Conservation (phyloP, 23 red algal genomes). For the Porphyridium purpureum region DNA sequence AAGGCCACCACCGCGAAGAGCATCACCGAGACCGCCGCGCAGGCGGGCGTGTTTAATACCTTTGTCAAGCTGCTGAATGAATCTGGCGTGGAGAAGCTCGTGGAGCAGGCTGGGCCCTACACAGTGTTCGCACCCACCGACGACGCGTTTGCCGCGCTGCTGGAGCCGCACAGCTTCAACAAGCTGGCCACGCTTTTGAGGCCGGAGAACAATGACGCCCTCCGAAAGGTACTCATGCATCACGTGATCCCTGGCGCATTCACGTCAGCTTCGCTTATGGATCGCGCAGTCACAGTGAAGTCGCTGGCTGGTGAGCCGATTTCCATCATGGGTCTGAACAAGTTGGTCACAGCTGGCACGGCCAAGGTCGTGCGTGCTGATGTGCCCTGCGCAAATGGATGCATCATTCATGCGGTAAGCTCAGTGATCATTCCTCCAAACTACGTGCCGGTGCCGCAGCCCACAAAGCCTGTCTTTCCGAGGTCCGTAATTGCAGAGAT, state of each 20-base stretch:
- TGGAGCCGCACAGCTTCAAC: conserved; percentile 31
- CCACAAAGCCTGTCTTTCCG: conserved; percentile 5
- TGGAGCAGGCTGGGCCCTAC: conserved; percentile 32
- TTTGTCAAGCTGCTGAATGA: conserved; percentile 18
- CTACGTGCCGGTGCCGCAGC: conserved; percentile 13
- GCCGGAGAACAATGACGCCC: conserved; percentile 23
- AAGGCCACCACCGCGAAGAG: conserved; percentile 8
- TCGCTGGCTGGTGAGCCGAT: conserved; percentile 13
- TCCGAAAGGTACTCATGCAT: conserved; percentile 24
- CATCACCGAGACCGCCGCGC: conserved; percentile 26
- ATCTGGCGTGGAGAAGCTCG: conserved; percentile 31
- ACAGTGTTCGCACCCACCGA: conserved; percentile 44
- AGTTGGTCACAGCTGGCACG: conserved; percentile 34
- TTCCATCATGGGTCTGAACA: conserved; percentile 27
- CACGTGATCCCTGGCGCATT: conserved; percentile 19
- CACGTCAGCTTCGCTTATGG: conserved; percentile 2
- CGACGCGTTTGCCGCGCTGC: conserved; percentile 23
- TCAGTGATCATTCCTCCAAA: conserved; percentile 17
- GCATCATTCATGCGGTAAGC: conserved; percentile 39
- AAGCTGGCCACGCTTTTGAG: conserved; percentile 16
- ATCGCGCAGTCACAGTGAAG: conserved; percentile 2
- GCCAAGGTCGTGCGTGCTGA: conserved; percentile 37
- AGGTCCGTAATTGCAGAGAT: conserved; percentile 21
- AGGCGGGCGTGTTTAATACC: conserved; percentile 27
- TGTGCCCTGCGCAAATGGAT: conserved; percentile 34